Conservation (phyloP, 2,329 filamentous ascomycete genomes). For the Talaromyces sp. region DNA sequence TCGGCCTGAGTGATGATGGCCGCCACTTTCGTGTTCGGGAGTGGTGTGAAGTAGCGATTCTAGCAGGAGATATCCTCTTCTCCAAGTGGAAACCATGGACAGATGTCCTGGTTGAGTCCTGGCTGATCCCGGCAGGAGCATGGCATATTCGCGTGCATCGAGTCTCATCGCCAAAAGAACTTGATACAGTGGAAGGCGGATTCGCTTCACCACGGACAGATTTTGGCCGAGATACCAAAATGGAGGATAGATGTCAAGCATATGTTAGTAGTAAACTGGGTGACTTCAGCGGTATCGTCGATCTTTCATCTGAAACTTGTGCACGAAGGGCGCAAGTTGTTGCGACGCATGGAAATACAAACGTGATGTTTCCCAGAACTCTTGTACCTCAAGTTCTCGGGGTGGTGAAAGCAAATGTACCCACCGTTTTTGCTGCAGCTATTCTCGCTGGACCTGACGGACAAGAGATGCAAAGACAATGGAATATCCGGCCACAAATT, state of each 20-base stretch:
- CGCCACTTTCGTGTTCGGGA: background rate
- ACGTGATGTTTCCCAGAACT: background rate
- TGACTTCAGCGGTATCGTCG: background rate
- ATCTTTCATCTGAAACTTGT: background rate
- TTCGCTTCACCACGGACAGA: background rate
- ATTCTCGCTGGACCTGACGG: background rate
- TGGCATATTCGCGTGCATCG: conserved; percentile 1
- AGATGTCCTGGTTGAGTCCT: background rate
- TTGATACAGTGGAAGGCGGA: background rate
- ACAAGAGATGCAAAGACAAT: background rate
- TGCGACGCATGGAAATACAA: background rate
- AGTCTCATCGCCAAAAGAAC: background rate
- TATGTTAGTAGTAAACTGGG: background rate
- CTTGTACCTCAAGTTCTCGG: background rate
- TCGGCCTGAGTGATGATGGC: background rate
- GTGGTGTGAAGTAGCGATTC: background rate
- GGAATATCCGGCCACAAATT: background rate
- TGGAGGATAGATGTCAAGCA: background rate
- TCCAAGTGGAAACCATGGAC: background rate
- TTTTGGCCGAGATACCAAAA: background rate
- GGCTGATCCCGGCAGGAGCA: background rate
- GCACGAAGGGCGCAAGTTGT: background rate
- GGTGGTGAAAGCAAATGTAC: background rate
- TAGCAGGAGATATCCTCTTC: background rate
- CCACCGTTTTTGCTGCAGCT: background rate